Evolutionary conservation across 257 asterid genomes (phyloP).

Genomic region (Solanum etuberosum): DNA sequence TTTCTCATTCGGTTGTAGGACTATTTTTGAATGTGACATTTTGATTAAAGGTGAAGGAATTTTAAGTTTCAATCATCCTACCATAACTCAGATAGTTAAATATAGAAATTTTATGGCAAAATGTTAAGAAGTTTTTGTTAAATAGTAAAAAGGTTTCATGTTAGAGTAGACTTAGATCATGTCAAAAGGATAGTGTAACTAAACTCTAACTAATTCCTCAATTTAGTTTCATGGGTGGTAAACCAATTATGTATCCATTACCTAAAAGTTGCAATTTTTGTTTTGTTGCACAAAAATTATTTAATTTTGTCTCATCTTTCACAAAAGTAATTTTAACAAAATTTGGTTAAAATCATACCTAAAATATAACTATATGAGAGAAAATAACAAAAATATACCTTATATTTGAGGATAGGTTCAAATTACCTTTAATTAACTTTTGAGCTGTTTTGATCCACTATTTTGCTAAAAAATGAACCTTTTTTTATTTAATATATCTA

Average conservation of each 20-base stretch:
- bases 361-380: not conserved
- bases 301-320: not conserved
- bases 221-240: not conserved
- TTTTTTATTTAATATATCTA: not conserved
- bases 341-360: not conserved
- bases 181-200: not conserved
- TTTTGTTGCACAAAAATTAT: too few relatives aligned
- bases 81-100: too few relatives aligned
- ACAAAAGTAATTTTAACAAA: too few relatives aligned
- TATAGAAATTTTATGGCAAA: not conserved
- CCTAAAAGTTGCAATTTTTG: not conserved
- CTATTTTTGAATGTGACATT: too few relatives aligned
- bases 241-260: not conserved
- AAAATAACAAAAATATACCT: too few relatives aligned
- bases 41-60: too few relatives aligned
- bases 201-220: not conserved
- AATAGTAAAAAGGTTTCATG: too few relatives aligned
- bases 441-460: not conserved
- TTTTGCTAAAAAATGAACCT: too few relatives aligned
- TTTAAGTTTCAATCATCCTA: too few relatives aligned
- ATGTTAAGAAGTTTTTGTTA: too few relatives aligned
- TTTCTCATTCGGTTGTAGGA: too few relatives aligned
- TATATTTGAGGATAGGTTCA: not conserved
- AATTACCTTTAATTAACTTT: not conserved
- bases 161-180: not conserved